These are phyloP conservation scores for Penicillium sp. DNA, from an alignment of 2,329 filamentous ascomycete genomes.

Conservation along the genomic window DNA sequence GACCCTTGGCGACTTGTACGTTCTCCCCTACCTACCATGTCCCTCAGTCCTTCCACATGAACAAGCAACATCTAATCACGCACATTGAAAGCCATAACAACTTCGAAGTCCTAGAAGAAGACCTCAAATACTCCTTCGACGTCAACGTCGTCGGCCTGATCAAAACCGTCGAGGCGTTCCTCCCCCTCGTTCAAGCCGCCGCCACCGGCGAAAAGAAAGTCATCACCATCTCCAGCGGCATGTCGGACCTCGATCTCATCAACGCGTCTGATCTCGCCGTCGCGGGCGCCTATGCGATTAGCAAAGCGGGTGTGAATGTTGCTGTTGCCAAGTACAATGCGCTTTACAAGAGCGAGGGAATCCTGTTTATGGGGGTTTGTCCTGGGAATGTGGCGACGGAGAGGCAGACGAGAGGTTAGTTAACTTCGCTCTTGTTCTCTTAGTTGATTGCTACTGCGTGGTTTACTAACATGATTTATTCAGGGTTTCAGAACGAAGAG, in stretches of 20 bases:
- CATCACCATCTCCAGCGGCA: slow-evolving; percentile 55
- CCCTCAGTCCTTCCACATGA: too few relatives aligned
- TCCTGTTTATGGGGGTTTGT: slow-evolving; percentile 59
- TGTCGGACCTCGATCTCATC: slow-evolving; percentile 54
- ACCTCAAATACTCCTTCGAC: not conserved
- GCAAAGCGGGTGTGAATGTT: slow-evolving; percentile 61
- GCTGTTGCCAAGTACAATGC: slow-evolving; percentile 59
- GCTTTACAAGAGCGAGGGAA: slow-evolving; percentile 54
- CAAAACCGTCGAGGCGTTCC: slow-evolving; percentile 58
- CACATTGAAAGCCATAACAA: not conserved
- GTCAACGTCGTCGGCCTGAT: slow-evolving; percentile 54
- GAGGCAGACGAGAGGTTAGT: too few relatives aligned
- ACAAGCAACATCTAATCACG: not conserved
- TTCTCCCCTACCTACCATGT: slow-evolving; percentile 1
- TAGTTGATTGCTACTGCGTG: too few relatives aligned
- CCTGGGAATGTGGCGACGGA: slow-evolving; percentile 58
- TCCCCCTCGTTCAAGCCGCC: slow-evolving; percentile 53
- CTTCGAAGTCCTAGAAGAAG: not conserved
- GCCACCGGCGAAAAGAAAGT: slow-evolving; percentile 58
- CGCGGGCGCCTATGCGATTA: slow-evolving; percentile 51
- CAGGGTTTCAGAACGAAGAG: too few relatives aligned
- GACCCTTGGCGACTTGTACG: slow-evolving; percentile 46
- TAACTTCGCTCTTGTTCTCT: too few relatives aligned
- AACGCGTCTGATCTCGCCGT: slow-evolving; percentile 42
- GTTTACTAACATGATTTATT: too few relatives aligned